phyloP scores from a whole-genome alignment of 2,329 filamentous ascomycete genomes.

The Clathrospora elynae region DNA sequence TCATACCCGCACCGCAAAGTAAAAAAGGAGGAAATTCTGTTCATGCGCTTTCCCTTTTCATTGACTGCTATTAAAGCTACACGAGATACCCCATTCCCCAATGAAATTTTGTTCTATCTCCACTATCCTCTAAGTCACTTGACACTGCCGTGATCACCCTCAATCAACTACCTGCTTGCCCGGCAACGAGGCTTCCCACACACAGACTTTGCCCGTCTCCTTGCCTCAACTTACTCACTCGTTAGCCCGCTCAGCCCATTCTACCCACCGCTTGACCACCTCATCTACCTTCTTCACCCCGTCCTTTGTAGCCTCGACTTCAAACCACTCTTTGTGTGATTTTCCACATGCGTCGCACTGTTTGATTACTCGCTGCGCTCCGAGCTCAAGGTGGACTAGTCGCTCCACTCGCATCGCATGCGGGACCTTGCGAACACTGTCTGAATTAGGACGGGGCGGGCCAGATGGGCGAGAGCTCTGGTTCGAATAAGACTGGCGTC shows the following conservation, averaged over 20 bases:
- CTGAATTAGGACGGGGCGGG: slow-evolving; percentile 18
- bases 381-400: slow-evolving; percentile 88
- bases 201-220: background rate
- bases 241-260: slow-evolving; percentile 69
- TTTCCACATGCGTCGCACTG: slow-evolving; percentile 79
- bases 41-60: slow-evolving; percentile 9
- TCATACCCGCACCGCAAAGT: slow-evolving; percentile 5
- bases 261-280: slow-evolving; percentile 81
- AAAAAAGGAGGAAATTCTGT: background rate
- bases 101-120: slow-evolving; percentile 18
- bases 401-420: slow-evolving; percentile 88
- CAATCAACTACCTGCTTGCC: too few relatives aligned
- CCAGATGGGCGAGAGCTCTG: slow-evolving; percentile 19
- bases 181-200: too few relatives aligned
- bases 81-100: slow-evolving; percentile 40
- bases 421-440: slow-evolving; percentile 69
- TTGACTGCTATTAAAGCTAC: slow-evolving; percentile 27
- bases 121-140: background rate
- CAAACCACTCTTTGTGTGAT: slow-evolving; percentile 94
- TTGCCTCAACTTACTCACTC: slow-evolving; percentile 2
- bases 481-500: slow-evolving; percentile 30
- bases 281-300: slow-evolving; percentile 72
- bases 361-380: slow-evolving; percentile 61
- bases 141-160: background rate
- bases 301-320: slow-evolving; percentile 74